phyloP scores from a whole-genome alignment of 2,329 filamentous ascomycete species.

The Podosphaera xanthii region DNA sequence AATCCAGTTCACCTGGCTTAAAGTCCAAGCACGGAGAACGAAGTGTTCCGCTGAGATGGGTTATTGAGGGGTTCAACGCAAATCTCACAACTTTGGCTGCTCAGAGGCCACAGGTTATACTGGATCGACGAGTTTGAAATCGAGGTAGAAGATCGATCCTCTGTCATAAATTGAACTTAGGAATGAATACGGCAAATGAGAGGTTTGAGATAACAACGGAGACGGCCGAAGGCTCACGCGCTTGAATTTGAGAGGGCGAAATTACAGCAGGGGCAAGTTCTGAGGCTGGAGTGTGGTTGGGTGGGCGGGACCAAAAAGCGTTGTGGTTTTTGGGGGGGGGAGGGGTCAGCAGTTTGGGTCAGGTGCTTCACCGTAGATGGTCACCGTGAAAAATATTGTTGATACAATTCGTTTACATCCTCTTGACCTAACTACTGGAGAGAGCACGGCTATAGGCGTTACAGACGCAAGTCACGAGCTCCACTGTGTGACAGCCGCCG shows the following conservation, averaged over 20 bases:
- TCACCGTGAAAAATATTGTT: background rate
- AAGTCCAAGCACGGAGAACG: constrained; percentile 6
- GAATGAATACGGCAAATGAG: background rate
- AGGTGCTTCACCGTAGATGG: background rate
- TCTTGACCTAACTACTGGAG: background rate
- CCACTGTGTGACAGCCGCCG: background rate
- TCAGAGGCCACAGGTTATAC: background rate
- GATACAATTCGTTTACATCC: background rate
- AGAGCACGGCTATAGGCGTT: background rate
- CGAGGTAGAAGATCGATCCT: background rate
- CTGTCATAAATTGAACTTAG: background rate
- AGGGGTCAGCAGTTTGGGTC: background rate
- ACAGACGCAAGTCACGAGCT: background rate
- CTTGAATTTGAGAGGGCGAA: constrained; percentile 14
- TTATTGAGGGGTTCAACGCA: constrained; percentile 1
- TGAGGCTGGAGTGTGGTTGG: constrained; percentile 9
- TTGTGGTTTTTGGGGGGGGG: background rate
- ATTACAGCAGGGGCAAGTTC: constrained; percentile 9
- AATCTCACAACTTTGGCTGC: background rate
- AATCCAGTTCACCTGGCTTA: background rate
- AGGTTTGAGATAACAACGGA: constrained; percentile 10
- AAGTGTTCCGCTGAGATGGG: constrained; percentile 7
- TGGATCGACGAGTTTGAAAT: background rate
- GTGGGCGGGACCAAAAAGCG: constrained; percentile 3
- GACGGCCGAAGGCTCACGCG: constrained; percentile 15